These are phyloP conservation scores for Conticribra weissflogii DNA, from an alignment of 108 stramenopile species.

Conservation along the genomic window DNA sequence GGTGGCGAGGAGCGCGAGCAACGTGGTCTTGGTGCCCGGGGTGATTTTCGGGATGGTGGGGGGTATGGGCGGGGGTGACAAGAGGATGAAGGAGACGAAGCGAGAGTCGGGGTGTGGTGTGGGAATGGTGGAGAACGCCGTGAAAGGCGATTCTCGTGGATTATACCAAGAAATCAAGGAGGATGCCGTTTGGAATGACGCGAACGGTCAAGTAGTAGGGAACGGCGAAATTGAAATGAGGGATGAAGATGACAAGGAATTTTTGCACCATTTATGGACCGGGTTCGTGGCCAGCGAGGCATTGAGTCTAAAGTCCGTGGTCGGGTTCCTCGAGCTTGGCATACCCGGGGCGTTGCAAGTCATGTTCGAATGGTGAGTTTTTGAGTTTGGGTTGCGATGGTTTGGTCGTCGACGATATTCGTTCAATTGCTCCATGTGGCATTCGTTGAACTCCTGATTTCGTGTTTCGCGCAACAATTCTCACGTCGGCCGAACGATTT, in stretches of 20 bases:
- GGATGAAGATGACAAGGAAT: slow-evolving; percentile 23
- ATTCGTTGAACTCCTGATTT: not conserved
- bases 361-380: slow-evolving; percentile 47
- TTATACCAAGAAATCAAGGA: no score
- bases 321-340: slow-evolving; percentile 38
- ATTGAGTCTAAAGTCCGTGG: slow-evolving; percentile 13
- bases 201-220: no score
- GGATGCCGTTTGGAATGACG: no score
- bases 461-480: no score
- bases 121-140: no score
- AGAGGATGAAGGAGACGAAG: not conserved
- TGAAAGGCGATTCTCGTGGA: no score
- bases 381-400: not conserved
- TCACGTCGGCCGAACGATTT: no score
- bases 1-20: slow-evolving; percentile 34
- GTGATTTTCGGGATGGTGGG: slow-evolving; percentile 27
- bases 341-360: slow-evolving; percentile 45
- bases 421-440: not conserved
- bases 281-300: slow-evolving; percentile 38
- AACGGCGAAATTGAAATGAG: not conserved
- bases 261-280: slow-evolving; percentile 33
- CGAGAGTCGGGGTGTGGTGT: no score
- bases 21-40: slow-evolving; percentile 19
- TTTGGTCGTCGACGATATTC: not conserved
- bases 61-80: not conserved